These are phyloP conservation scores for Pseudotsuga menziesii DNA, from an alignment of 75 land plant genomes.

Conservation along the genomic window DNA sequence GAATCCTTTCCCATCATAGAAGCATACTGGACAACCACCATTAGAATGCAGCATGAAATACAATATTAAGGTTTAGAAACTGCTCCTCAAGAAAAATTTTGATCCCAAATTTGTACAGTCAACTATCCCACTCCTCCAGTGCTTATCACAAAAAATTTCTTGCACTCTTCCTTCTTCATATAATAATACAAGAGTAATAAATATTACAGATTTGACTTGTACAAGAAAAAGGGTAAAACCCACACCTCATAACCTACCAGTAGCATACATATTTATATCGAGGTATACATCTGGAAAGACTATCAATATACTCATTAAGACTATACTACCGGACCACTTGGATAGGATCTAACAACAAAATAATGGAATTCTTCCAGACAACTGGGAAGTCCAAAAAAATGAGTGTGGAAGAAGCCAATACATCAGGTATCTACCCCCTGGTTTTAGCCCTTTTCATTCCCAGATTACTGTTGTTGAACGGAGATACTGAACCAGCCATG, in stretches of 20 bases:
- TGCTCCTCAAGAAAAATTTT: no score
- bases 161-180: not conserved
- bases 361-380: constrained; percentile 2
- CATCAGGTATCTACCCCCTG: constrained; percentile 35
- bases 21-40: no score
- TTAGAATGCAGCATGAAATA: no score
- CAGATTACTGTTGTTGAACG: constrained; percentile 77
- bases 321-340: not conserved
- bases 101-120: no score
- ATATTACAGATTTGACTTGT: constrained; percentile 8
- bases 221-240: constrained; percentile 5
- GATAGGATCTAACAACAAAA: constrained; percentile 5
- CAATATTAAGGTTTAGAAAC: no score
- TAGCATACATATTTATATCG: not conserved
- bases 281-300: not conserved
- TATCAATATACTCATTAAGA: constrained; percentile 1
- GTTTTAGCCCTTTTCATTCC: constrained; percentile 97
- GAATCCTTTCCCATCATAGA: no score
- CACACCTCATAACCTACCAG: constrained; percentile 11
- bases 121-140: no score
- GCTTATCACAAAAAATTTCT: no score
- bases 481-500: constrained; percentile 80
- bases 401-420: not conserved
- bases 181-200: constrained; percentile 13
- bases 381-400: constrained; percentile 3